Evolutionary conservation across 2,329 filamentous ascomycete genomes (phyloP).

Genomic region (Fusarium proliferatum): DNA sequence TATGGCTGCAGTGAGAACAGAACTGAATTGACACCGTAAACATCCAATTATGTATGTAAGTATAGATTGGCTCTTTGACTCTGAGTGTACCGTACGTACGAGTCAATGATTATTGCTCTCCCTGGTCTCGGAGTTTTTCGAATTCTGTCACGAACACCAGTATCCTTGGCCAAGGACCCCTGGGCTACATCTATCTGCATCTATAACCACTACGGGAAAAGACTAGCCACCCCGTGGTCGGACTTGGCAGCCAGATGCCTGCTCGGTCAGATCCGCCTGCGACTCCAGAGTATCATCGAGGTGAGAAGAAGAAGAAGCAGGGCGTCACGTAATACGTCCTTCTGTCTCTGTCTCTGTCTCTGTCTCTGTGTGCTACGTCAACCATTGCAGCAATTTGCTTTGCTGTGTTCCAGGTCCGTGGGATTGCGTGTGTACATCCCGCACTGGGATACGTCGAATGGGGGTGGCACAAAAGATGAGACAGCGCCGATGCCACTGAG

Average conservation of each 20-base stretch:
- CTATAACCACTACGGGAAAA: slow-evolving; percentile 3
- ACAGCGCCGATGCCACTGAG: slow-evolving; percentile 2
- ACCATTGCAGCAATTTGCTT: slow-evolving; percentile 15
- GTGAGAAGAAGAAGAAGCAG: not conserved
- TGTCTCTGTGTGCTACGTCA: slow-evolving; percentile 13
- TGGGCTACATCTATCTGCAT: slow-evolving; percentile 29
- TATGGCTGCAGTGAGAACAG: not conserved
- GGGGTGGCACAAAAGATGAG: slow-evolving; percentile 12
- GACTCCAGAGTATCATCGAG: not conserved
- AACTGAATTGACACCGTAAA: not conserved
- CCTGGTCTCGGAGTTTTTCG: not conserved
- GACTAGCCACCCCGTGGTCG: not conserved
- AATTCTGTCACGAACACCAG: not conserved
- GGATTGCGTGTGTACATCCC: slow-evolving; percentile 29
- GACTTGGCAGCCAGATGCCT: not conserved
- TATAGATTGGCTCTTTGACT: not conserved
- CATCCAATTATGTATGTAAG: not conserved
- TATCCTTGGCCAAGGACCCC: not conserved
- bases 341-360: not conserved
- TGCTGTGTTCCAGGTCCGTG: slow-evolving; percentile 38
- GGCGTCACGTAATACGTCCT: not conserved
- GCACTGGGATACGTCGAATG: slow-evolving; percentile 3
- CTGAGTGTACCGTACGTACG: not conserved
- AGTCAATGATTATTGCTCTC: not conserved
- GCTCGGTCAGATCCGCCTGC: slow-evolving; percentile 10